Percentiles rank a stretch among this genome's conserved stretches.
These are phyloP conservation scores for Candida pseudoglaebosa DNA, from an alignment of 805 yeast species.

Conservation along the genomic window DNA sequence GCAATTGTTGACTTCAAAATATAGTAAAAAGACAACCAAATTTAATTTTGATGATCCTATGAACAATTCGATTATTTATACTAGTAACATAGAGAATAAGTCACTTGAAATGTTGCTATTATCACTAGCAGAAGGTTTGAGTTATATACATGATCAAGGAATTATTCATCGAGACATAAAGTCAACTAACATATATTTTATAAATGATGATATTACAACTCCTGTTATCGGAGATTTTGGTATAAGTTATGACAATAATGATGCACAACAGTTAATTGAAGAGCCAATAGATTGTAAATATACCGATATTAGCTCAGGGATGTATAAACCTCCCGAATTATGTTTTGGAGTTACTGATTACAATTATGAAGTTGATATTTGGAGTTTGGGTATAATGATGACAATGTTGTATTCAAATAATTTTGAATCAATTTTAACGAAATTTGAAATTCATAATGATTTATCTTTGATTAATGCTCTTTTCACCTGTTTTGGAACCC, in stretches of 20 bases:
- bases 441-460: constrained; percentile 43
- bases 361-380: constrained; percentile 56
- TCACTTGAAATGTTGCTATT: constrained; percentile 5
- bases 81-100: constrained; percentile 11
- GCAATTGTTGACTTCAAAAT: constrained; percentile 16
- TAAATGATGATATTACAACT: constrained; percentile 13
- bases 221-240: constrained; percentile 65
- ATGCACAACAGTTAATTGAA: constrained; percentile 3
- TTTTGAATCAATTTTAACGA: constrained; percentile 26
- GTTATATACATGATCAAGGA: constrained; percentile 24
- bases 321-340: constrained; percentile 72
- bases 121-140: background rate
- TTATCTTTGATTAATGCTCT: constrained; percentile 54
- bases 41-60: constrained; percentile 23
- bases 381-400: constrained; percentile 66
- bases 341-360: constrained; percentile 58
- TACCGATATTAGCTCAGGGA: constrained; percentile 63
- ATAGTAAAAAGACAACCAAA: constrained; percentile 17
- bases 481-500: constrained; percentile 61
- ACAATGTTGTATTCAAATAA: constrained; percentile 44
- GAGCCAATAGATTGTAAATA: constrained; percentile 39
- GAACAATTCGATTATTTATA: constrained; percentile 6
- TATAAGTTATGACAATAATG: constrained; percentile 29
- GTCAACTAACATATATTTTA: constrained; percentile 33
- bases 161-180: constrained; percentile 42